These are phyloP conservation scores for Phialocephala subalpina DNA, from an alignment of 2,329 filamentous ascomycete genomes.

Conservation along the genomic window DNA sequence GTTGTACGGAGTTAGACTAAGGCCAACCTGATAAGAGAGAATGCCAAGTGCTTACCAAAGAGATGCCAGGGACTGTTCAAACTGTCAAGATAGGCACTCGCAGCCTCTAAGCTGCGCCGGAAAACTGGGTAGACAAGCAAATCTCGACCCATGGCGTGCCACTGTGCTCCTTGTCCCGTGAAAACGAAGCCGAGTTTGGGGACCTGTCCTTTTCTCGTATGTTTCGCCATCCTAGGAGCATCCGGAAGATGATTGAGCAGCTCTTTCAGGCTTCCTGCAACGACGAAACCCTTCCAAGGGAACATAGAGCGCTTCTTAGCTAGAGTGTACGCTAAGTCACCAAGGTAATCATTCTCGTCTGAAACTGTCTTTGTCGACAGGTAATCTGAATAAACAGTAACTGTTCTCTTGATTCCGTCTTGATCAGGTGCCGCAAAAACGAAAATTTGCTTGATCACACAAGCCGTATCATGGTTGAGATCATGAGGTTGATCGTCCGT, in stretches of 20 bases:
- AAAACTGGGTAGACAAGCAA: slow-evolving; percentile 26
- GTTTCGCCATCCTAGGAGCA: not conserved
- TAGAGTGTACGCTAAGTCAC: slow-evolving; percentile 26
- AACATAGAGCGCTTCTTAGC: slow-evolving; percentile 14
- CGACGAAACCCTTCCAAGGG: slow-evolving; percentile 13
- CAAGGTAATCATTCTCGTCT: slow-evolving; percentile 6
- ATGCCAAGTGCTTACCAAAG: slow-evolving; percentile 5
- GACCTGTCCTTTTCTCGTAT: not conserved
- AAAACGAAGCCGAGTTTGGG: slow-evolving; percentile 35
- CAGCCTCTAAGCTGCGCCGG: slow-evolving; percentile 13
- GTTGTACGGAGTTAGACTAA: not conserved
- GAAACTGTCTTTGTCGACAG: no score
- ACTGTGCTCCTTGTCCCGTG: slow-evolving; percentile 43
- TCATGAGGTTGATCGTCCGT: no score
- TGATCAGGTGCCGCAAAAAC: not conserved
- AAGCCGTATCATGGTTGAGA: no score
- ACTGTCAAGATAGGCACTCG: slow-evolving; percentile 8
- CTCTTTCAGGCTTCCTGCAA: not conserved
- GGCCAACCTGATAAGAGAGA: not conserved
- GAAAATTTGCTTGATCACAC: not conserved
- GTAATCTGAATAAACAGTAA: not conserved
- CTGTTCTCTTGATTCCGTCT: not conserved
- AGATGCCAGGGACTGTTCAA: slow-evolving; percentile 12
- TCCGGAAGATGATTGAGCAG: not conserved
- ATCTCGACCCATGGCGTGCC: slow-evolving; percentile 39